A percentile compares a stretch with the other conserved stretches of the same genome.
phyloP scores from a whole-genome alignment of 2,329 filamentous ascomycete genomes.

The Colletotrichum euphorbiae region DNA sequence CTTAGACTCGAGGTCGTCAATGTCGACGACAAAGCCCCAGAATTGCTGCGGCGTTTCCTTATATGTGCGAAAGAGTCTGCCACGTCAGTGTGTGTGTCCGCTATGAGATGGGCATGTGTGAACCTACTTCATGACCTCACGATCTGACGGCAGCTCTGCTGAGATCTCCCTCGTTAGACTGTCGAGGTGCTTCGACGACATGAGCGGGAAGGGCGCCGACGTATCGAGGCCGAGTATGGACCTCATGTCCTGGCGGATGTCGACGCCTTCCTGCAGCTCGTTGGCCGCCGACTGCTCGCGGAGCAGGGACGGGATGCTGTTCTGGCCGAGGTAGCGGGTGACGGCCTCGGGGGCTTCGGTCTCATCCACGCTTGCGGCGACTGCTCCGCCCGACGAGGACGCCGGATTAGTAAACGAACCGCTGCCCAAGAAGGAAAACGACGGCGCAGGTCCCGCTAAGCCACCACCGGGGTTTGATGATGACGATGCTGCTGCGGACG shows the following conservation, averaged over 20 bases:
- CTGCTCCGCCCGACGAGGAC: constrained; percentile 31
- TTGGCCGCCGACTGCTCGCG: constrained; percentile 69
- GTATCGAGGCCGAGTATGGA: constrained; percentile 75
- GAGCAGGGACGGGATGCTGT: constrained; percentile 74
- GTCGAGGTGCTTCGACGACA: constrained; percentile 72
- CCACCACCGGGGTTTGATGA: constrained; percentile 23
- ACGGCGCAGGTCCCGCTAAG: constrained; percentile 15
- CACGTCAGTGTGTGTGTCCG: neutral
- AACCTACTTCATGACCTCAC: constrained; percentile 74
- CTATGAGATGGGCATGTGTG: neutral
- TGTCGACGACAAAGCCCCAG: constrained; percentile 75
- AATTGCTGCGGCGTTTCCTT: constrained; percentile 76
- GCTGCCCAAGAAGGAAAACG: constrained; percentile 30
- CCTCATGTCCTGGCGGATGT: constrained; percentile 73
- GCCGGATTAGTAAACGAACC: constrained; percentile 34
- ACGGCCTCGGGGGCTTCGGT: constrained; percentile 65
- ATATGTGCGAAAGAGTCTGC: constrained; percentile 72
- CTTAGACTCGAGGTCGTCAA: constrained; percentile 73
- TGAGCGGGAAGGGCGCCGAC: constrained; percentile 74
- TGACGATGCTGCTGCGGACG: constrained; percentile 14
- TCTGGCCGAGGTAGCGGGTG: constrained; percentile 71
- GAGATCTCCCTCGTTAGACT: constrained; percentile 70
- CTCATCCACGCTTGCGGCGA: constrained; percentile 60
- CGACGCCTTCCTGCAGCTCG: constrained; percentile 63
- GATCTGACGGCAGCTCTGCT: constrained; percentile 70